Base-by-base conservation (phyloP, 2,329 filamentous ascomycete genomes). In the Botrytis pseudocinerea region DNA sequence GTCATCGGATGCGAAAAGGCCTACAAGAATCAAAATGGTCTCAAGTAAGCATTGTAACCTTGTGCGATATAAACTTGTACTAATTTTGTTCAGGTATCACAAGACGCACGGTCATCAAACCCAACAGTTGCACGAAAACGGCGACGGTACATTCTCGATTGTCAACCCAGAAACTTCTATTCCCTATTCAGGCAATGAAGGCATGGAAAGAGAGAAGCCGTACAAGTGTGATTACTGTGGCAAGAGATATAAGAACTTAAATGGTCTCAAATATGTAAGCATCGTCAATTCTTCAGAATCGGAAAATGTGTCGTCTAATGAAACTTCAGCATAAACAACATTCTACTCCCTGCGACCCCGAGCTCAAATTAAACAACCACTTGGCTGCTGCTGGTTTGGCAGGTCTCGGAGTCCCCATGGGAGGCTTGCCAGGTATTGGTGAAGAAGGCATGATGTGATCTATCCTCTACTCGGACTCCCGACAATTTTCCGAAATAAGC, bases 191-290 rank as follows among this genome's bases (percentile, higher is more conserved):
- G 96, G 96, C 46, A 98, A 96, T 1, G 86, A 97, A 51, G 96
- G 96, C n/a, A 99, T 99, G 96, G 96, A 99, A 84, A 99, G 98
- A 82, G 95, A 98, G 85, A 99, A 99, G 85, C 96, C 96, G 4
- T 98, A 98, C 82, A 95, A 95, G 80, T 99, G 96, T 82, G 95
- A 98, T 77, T 92, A 94, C 18, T 99, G 96, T 81, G 95, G 95
- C 79, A 99, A 99, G 86, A 92, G 96, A 70, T 99, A 99, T 85
- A 99, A 99, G 90, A 99, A 99, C 81, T 83, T 99, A 75, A 99
- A 99, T 83, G 96, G 96, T 10, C 88, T 99, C 75, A 99, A 99
- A 90, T 99, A 99, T 81, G 89, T 91, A 83, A 83, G 89, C 84
- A 54, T 35, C 12, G 8, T 51, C 51, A 62, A 59, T 57, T 60